Evolutionary conservation across 1,284 basidiomycete species (phyloP).

Genomic region (Fomitopsis betulina): DNA sequence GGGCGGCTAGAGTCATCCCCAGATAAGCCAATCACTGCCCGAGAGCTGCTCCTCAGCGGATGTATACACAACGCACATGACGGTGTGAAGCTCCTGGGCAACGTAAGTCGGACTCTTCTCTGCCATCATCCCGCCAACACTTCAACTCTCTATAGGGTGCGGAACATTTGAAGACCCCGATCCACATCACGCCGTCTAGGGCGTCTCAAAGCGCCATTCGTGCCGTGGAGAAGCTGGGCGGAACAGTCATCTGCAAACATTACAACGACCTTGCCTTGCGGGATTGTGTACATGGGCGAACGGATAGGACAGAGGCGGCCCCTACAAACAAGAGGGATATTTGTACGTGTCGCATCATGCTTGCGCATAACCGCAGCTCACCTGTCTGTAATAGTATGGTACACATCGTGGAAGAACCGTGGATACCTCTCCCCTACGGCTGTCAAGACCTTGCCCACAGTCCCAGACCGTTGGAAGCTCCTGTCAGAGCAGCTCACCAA

Average conservation of each 20-base stretch:
- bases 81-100: constrained; percentile 89
- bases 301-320: constrained; percentile 65
- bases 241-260: constrained; percentile 86
- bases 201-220: constrained; percentile 85
- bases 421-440: constrained; percentile 66
- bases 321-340: constrained; percentile 87
- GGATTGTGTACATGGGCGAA: constrained; percentile 73
- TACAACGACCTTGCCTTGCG: constrained; percentile 86
- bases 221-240: constrained; percentile 81
- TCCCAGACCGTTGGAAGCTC: constrained; percentile 63
- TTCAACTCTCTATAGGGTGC: constrained; percentile 44
- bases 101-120: constrained; percentile 43
- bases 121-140: background rate
- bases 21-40: constrained; percentile 84
- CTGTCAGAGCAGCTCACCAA: constrained; percentile 56
- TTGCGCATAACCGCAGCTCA: constrained; percentile 1
- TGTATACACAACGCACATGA: constrained; percentile 87
- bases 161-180: constrained; percentile 62
- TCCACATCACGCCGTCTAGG: constrained; percentile 82
- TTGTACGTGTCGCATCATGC: constrained; percentile 43
- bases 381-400: constrained; percentile 68
- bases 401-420: constrained; percentile 66
- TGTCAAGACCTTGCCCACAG: constrained; percentile 52
- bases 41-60: constrained; percentile 79
- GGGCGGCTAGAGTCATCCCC: constrained; percentile 79